These are phyloP conservation scores for Baffinella frigidus DNA, from an alignment of 208 protist genomes.

Conservation along the genomic window DNA sequence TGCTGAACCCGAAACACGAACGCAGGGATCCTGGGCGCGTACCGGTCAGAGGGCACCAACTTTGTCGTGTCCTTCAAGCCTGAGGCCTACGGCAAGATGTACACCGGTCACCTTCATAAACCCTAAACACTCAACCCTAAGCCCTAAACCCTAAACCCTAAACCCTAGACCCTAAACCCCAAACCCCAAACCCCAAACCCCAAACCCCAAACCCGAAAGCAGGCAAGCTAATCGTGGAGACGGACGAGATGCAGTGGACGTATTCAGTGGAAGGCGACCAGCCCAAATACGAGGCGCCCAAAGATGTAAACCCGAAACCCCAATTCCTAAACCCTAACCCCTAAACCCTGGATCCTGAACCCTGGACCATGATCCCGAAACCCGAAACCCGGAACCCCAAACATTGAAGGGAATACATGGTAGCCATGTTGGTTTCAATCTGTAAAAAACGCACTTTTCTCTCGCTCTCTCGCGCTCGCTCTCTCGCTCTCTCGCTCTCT, in stretches of 20 bases:
- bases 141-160: no score
- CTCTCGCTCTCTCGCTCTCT: no score
- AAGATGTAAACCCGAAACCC: no score
- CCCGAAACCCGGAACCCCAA: not conserved
- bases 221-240: conserved; percentile 50
- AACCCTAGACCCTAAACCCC: no score
- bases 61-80: conserved; percentile 46
- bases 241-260: conserved; percentile 58
- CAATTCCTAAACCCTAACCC: not conserved
- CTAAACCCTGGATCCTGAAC: not conserved
- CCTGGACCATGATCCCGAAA: not conserved
- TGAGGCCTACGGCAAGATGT: not conserved
- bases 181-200: no score
- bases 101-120: not conserved
- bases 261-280: not conserved
- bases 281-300: conserved; percentile 2
- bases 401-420: not conserved
- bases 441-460: not conserved
- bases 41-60: conserved; percentile 44
- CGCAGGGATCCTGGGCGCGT: conserved; percentile 30
- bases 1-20: no score
- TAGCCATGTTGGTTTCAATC: not conserved
- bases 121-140: no score
- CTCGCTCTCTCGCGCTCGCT: no score
- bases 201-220: no score